Base-by-base conservation (phyloP, 2,329 filamentous ascomycete species). In the Pseudovirgaria hyperparasitica region DNA sequence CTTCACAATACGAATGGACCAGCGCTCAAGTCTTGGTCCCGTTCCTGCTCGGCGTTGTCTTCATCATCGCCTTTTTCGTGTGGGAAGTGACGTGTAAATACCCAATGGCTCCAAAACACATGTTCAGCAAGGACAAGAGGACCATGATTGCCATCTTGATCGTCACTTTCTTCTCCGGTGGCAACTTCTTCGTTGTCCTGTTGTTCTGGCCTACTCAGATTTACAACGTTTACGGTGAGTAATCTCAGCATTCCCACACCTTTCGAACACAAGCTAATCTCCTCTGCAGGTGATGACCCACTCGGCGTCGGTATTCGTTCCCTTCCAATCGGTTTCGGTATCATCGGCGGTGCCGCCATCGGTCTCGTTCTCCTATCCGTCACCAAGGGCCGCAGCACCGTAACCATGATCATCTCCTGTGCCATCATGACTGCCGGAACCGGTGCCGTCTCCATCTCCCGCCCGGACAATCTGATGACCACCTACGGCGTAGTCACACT, bases 341-440 rank as follows among this genome's bases (percentile, higher is more conserved):
- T 79, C 40, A 59, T 79, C 18, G 52, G 51, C 18, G 76, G 76
- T 9, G 72, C 73, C 14, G 63, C 65, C 28, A 57, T 76, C 34
- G 64, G 68, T 3, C 58, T 79, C 2, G 58, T 61, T 34, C 54
- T 76, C 3, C 57, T 80, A 14, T 68, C 66, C 13, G 46, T 66
- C 6, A 63, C 70, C 38, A 61, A 61, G 21, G 73, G 73, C 9
- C 63, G 65, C 31, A 76, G 72, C 38, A 67, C 66, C 30, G 59
- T 63, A 33, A 54, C 80, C 24, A 62, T 79, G 52, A 65, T 77
- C 27, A 49, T 62, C 16, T 68, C 67, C 32, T 72, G 67, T 4
- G 45, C 66, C 6, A 37, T 77, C 16, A 80, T 79, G 75, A 80
- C 76, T 2, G 72, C 70, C 12, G 71, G 68, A 15, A 70, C 61